phyloP scores from a whole-genome alignment of 768 basidiomycete genomes.

The Gymnopilus dilepis region DNA sequence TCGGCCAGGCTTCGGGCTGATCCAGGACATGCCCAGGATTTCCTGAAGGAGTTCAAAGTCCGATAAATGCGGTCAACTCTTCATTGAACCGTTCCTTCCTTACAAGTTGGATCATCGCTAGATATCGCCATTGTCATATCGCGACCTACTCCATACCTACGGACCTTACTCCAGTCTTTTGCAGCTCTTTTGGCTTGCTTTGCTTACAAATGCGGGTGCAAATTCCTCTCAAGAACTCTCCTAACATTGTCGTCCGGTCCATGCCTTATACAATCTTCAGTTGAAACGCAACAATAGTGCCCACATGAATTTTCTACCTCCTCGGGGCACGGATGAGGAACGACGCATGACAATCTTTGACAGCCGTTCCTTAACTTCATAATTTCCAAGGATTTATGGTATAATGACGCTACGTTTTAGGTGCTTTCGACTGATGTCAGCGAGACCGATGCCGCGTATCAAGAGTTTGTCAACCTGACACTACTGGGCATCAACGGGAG shows the following conservation, averaged over 20 bases:
- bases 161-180: too few relatives aligned
- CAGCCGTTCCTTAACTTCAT: background rate
- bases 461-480: background rate
- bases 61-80: background rate
- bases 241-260: too few relatives aligned
- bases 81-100: background rate
- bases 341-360: background rate
- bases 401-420: background rate
- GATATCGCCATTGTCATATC: background rate
- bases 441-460: background rate
- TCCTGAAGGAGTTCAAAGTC: background rate
- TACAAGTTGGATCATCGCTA: too few relatives aligned
- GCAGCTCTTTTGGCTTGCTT: too few relatives aligned
- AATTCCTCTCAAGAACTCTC: too few relatives aligned
- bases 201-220: too few relatives aligned
- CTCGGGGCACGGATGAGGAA: background rate
- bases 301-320: background rate
- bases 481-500: background rate
- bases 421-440: background rate
- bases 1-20: conserved; percentile 1
- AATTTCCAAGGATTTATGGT: background rate
- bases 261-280: too few relatives aligned
- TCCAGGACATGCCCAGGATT: background rate
- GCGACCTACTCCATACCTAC: background rate
- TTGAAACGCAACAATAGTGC: too few relatives aligned